phyloP scores from a whole-genome alignment of 345 rosid genomes.

The Salix caprea region DNA sequence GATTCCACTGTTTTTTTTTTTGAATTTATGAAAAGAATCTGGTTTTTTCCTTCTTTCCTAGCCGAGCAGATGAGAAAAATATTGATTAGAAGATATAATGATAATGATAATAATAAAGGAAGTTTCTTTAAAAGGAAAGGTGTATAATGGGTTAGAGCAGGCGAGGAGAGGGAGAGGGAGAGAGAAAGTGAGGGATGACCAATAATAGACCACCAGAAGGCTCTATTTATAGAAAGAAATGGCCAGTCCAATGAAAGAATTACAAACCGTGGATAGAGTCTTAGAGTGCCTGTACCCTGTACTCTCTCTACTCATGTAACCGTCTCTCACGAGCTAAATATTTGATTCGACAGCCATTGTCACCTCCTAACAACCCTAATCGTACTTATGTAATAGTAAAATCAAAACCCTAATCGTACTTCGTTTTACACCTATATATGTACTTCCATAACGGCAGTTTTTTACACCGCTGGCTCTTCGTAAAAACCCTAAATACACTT shows the following conservation, averaged over 20 bases:
- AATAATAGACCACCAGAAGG: conserved; percentile 5
- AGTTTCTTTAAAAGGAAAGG: conserved; percentile 37
- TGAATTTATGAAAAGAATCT: neutral
- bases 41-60: neutral
- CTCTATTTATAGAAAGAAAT: conserved; percentile 38
- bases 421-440: no score
- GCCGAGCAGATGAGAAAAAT: neutral
- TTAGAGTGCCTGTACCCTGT: conserved; percentile 3
- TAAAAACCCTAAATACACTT: no score
- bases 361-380: conserved; percentile 29
- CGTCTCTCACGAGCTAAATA: conserved; percentile 10
- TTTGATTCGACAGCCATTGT: neutral
- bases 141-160: neutral
- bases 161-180: neutral
- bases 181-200: conserved; percentile 13
- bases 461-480: no score
- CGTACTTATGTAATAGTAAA: no score
- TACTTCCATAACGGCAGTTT: no score
- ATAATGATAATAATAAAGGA: neutral
- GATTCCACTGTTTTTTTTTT: neutral
- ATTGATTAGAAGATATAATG: neutral
- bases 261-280: neutral
- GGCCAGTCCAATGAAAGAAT: neutral
- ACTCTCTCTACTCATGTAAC: conserved; percentile 7
- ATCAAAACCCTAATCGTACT: no score